These are phyloP conservation scores for Stellera chamaejasme DNA, from an alignment of 345 rosid species.

Conservation along the genomic window DNA sequence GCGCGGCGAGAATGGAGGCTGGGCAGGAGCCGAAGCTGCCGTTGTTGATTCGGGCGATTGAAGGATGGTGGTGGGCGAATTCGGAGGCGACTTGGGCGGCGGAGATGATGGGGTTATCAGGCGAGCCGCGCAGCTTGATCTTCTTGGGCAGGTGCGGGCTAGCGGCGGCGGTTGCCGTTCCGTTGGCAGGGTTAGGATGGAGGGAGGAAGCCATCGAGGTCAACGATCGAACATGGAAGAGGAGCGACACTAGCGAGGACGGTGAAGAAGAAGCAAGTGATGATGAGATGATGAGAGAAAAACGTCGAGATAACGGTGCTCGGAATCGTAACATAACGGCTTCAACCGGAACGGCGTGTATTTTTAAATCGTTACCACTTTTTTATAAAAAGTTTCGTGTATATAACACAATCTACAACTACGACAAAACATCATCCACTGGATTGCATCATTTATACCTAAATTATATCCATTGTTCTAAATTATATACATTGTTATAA, in stretches of 20 bases:
- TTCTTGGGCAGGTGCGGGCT: constrained; percentile 27
- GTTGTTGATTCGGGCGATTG: constrained; percentile 71
- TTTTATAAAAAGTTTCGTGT: too few relatives aligned
- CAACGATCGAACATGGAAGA: background rate
- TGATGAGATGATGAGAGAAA: background rate
- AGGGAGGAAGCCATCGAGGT: constrained; percentile 26
- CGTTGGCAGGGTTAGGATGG: constrained; percentile 19
- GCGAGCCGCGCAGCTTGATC: constrained; percentile 13
- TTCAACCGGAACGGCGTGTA: background rate
- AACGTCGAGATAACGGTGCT: constrained; percentile 1
- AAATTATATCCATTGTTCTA: too few relatives aligned
- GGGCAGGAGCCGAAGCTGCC: constrained; percentile 95
- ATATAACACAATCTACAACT: too few relatives aligned
- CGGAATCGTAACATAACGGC: background rate
- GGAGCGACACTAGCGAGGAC: background rate
- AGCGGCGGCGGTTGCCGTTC: constrained; percentile 9
- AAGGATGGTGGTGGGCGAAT: constrained; percentile 70
- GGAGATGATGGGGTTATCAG: constrained; percentile 31
- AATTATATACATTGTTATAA: too few relatives aligned
- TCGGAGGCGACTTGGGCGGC: constrained; percentile 45
- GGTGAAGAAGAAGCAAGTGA: background rate
- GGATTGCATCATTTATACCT: too few relatives aligned
- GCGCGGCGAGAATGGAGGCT: constrained; percentile 50
- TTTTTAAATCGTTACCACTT: too few relatives aligned
- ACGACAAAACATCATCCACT: background rate